A percentile compares a stretch with the other conserved stretches of the same genome.
These are phyloP conservation scores for Russula sp. DNA, from an alignment of 768 basidiomycete genomes.

Conservation along the genomic window DNA sequence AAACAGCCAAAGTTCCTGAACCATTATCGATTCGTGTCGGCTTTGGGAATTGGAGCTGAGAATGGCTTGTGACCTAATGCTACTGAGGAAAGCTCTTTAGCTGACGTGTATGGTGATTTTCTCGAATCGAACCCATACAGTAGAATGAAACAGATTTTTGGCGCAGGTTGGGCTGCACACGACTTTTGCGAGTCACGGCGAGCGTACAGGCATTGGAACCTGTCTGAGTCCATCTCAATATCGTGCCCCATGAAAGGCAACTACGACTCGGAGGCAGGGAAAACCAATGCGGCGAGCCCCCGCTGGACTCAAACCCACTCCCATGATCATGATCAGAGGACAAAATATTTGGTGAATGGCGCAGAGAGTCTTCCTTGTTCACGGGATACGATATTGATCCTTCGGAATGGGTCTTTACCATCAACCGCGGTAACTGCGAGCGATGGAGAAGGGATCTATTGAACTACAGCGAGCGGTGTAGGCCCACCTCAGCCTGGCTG, in stretches of 20 bases:
- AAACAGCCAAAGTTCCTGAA: no score
- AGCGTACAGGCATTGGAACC: no score
- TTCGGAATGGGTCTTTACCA: conserved; percentile 34
- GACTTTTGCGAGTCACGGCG: no score
- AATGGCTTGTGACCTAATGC: no score
- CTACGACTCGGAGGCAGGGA: neutral
- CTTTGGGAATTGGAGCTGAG: no score
- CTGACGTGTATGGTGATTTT: no score
- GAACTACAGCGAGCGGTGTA: conserved; percentile 36
- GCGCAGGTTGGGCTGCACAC: no score
- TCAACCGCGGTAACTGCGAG: conserved; percentile 40
- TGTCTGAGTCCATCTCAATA: no score
- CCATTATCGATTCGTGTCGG: no score
- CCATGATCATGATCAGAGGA: conserved; percentile 22
- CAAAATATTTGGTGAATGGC: conserved; percentile 43
- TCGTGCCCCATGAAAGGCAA: conserved; percentile 3
- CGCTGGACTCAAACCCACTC: neutral
- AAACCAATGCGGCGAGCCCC: neutral
- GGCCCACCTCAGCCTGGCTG: conserved; percentile 75
- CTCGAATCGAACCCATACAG: no score
- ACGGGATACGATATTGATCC: conserved; percentile 45
- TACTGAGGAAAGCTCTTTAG: no score
- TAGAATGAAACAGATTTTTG: no score
- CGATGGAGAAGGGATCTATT: conserved; percentile 45
- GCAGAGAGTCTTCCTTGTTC: conserved; percentile 38